Evolutionary conservation across 345 rosid species (phyloP).

Genomic region (Angophora floribunda): DNA sequence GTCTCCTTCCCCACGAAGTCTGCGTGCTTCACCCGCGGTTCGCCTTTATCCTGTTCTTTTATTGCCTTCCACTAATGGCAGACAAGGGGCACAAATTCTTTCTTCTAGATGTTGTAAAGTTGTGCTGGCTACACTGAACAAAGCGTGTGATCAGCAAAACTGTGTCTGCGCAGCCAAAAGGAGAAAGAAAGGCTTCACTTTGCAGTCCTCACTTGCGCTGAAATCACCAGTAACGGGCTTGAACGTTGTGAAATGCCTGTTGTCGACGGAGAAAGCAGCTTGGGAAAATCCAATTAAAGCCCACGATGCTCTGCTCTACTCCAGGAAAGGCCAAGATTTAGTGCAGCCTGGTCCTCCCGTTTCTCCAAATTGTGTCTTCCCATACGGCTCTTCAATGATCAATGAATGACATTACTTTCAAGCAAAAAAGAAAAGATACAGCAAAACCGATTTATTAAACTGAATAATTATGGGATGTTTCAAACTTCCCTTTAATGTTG

Average conservation of each 20-base stretch:
- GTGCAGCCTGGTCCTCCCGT: background rate
- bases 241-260: no score
- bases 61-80: background rate
- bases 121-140: background rate
- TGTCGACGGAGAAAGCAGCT: no score
- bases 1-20: no score
- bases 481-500: background rate
- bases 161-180: background rate
- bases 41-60: background rate
- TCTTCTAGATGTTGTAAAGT: no score
- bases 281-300: no score
- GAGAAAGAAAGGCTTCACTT: background rate
- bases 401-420: no score
- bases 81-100: background rate
- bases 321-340: background rate
- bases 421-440: background rate
- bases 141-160: background rate
- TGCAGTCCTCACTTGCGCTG: no score
- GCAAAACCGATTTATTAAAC: background rate
- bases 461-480: background rate
- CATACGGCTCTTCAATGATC: background rate
- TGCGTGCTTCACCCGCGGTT: background rate
- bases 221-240: no score
- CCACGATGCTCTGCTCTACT: no score
- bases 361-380: background rate